Percentiles rank a stretch among this genome's conserved stretches.
Evolutionary conservation across 345 rosid species (phyloP).

Genomic region (Pugionium dolabratum): DNA sequence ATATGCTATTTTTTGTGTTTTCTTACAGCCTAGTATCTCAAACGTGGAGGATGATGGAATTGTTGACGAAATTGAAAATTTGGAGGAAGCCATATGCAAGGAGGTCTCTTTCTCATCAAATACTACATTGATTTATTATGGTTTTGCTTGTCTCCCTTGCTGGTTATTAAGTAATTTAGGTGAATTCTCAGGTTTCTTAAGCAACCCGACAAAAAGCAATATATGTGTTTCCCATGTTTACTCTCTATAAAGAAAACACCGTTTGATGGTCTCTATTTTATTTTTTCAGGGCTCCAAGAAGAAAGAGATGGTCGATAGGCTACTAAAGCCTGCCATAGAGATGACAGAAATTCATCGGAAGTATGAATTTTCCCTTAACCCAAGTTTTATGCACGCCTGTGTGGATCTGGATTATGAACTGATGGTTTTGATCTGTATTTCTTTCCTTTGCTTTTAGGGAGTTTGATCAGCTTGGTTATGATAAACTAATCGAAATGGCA

Average conservation of each 20-base stretch:
- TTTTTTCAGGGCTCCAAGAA: conserved; percentile 64
- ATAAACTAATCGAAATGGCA: conserved; percentile 76
- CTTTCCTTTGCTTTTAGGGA: conserved; percentile 52
- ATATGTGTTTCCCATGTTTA: conserved; percentile 27
- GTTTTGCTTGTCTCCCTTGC: conserved; percentile 13
- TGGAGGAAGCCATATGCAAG: conserved; percentile 58
- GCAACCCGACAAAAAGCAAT: neutral
- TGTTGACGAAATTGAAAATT: conserved; percentile 51
- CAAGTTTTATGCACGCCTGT: conserved; percentile 10
- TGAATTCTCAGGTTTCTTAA: neutral
- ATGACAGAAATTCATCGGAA: conserved; percentile 64
- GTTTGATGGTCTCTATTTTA: conserved; percentile 30
- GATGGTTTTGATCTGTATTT: conserved; percentile 5
- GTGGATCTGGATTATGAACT: conserved; percentile 18
- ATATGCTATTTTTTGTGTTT: conserved; percentile 22
- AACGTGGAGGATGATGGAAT: conserved; percentile 63
- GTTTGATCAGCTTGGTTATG: conserved; percentile 67
- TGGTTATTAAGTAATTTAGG: conserved; percentile 3
- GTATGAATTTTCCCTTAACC: conserved; percentile 43
- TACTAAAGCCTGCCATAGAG: conserved; percentile 60
- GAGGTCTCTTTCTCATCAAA: conserved; percentile 54
- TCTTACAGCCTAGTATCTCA: conserved; percentile 53
- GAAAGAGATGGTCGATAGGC: conserved; percentile 57
- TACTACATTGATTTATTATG: conserved; percentile 7
- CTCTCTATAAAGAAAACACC: conserved; percentile 13